Conservation (phyloP, 2,329 filamentous ascomycete species). For the Diaporthe eres region DNA sequence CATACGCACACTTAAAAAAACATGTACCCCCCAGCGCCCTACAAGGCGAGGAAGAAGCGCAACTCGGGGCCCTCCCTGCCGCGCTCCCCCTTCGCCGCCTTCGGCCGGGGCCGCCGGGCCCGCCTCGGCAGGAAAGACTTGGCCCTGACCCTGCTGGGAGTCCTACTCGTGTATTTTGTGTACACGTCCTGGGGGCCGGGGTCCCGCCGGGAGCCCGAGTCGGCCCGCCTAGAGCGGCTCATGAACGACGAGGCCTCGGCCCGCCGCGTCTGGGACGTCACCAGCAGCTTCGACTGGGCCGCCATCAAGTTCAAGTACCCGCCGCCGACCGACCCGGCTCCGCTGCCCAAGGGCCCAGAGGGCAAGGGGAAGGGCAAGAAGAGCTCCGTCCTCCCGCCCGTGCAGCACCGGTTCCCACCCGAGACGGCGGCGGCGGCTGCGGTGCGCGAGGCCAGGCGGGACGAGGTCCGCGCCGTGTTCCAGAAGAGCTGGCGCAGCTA, state of each 20-base stretch:
- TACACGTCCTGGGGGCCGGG: slow-evolving; percentile 12
- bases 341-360: slow-evolving; percentile 45
- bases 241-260: slow-evolving; percentile 50
- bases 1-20: not conserved
- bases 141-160: slow-evolving; percentile 23
- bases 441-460: slow-evolving; percentile 50
- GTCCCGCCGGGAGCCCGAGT: slow-evolving; percentile 6
- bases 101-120: slow-evolving; percentile 20
- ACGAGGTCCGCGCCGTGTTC: slow-evolving; percentile 53
- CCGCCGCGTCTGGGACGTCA: slow-evolving; percentile 33
- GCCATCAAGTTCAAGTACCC: slow-evolving; percentile 49
- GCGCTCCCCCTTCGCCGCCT: slow-evolving; percentile 22
- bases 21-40: slow-evolving; percentile 8
- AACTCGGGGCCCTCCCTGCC: slow-evolving; percentile 20
- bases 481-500: slow-evolving; percentile 59
- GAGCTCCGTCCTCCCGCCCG: slow-evolving; percentile 47
- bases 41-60: slow-evolving; percentile 25
- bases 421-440: slow-evolving; percentile 45
- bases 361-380: not conserved
- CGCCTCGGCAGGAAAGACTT: slow-evolving; percentile 25
- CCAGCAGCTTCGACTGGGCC: slow-evolving; percentile 56
- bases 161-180: slow-evolving; percentile 39
- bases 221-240: slow-evolving; percentile 46
- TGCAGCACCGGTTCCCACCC: slow-evolving; percentile 53
- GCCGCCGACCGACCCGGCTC: slow-evolving; percentile 42